Conservation (phyloP, 495 filamentous ascomycete genomes). For the Niebla homalea region DNA sequence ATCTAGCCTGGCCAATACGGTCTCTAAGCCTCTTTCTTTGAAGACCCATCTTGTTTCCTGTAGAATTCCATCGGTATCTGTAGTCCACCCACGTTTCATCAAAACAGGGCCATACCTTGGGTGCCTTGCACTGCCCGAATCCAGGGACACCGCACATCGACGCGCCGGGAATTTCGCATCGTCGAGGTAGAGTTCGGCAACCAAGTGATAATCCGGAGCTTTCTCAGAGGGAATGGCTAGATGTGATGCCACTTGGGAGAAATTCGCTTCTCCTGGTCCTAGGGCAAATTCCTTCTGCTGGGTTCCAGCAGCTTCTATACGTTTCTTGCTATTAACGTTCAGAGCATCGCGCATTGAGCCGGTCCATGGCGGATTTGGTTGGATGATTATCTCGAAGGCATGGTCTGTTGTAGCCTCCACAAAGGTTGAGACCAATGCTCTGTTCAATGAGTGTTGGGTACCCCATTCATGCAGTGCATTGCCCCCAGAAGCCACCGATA, state of each 20-base stretch:
- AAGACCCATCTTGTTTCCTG: slow-evolving; percentile 17
- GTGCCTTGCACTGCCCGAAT: slow-evolving; percentile 13
- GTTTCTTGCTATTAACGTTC: too few species aligned
- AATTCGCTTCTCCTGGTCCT: too few species aligned
- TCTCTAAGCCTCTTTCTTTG: slow-evolving; percentile 21
- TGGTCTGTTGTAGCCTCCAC: slow-evolving; percentile 18
- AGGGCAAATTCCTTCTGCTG: too few species aligned
- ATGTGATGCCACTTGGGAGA: too few species aligned
- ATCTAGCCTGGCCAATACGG: slow-evolving; percentile 6
- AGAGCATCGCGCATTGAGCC: too few species aligned
- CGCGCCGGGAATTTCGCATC: slow-evolving; percentile 16
- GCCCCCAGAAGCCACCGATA: slow-evolving; percentile 11
- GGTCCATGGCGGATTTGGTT: not conserved
- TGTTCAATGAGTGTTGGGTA: slow-evolving; percentile 4
- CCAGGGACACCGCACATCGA: slow-evolving; percentile 15
- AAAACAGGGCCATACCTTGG: slow-evolving; percentile 6
- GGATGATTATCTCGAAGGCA: slow-evolving; percentile 12
- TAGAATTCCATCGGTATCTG: slow-evolving; percentile 14
- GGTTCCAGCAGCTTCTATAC: too few species aligned
- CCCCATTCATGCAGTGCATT: slow-evolving; percentile 19
- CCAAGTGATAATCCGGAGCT: slow-evolving; percentile 14
- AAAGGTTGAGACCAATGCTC: slow-evolving; percentile 16
- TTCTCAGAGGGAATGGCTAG: too few species aligned
- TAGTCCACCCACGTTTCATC: slow-evolving; percentile 10
- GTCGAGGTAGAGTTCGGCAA: slow-evolving; percentile 21